Evolutionary conservation across 306 rosid genomes (phyloP).

Genomic region (Medicago arabica): DNA sequence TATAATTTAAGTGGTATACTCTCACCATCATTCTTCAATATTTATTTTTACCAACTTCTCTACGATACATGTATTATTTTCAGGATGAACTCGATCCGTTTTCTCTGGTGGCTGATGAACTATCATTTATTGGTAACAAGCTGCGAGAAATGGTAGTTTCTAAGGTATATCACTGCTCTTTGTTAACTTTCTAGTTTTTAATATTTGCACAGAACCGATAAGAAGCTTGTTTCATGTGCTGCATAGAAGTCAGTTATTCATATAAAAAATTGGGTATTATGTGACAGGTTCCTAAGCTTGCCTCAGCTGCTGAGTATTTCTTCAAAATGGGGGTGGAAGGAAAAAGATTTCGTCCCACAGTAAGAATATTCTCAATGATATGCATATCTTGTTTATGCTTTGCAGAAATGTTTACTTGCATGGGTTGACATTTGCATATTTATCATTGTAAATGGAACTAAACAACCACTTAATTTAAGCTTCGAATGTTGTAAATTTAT

Average conservation of each 20-base stretch:
- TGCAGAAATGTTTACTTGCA: constrained; percentile 9
- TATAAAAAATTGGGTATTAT: constrained; percentile 38
- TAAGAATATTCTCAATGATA: constrained; percentile 47
- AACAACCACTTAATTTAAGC: constrained; percentile 11
- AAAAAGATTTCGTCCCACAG: constrained; percentile 97
- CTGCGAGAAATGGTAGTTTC: constrained; percentile 82
- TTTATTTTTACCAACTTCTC: constrained; percentile 6
- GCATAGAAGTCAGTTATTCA: constrained; percentile 20
- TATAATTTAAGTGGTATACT: background rate
- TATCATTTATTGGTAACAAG: constrained; percentile 76
- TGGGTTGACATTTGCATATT: constrained; percentile 26
- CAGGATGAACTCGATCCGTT: constrained; percentile 91
- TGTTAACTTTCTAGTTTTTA: constrained; percentile 32
- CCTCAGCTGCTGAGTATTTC: constrained; percentile 91
- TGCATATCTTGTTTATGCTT: constrained; percentile 12
- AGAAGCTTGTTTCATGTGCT: constrained; percentile 13
- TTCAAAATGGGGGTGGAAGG: constrained; percentile 98
- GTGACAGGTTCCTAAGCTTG: constrained; percentile 95
- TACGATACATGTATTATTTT: constrained; percentile 36
- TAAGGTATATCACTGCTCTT: constrained; percentile 64
- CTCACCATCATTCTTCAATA: constrained; percentile 18
- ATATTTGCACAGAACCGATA: constrained; percentile 31
- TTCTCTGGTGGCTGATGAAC: constrained; percentile 90
- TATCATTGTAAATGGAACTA: constrained; percentile 21
- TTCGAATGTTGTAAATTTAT: constrained; percentile 6